Evolutionary conservation across 2,329 filamentous ascomycete species (phyloP), one percentile per base, ranked within the genome.

Genomic region (Pseudogymnoascus sp.): DNA sequence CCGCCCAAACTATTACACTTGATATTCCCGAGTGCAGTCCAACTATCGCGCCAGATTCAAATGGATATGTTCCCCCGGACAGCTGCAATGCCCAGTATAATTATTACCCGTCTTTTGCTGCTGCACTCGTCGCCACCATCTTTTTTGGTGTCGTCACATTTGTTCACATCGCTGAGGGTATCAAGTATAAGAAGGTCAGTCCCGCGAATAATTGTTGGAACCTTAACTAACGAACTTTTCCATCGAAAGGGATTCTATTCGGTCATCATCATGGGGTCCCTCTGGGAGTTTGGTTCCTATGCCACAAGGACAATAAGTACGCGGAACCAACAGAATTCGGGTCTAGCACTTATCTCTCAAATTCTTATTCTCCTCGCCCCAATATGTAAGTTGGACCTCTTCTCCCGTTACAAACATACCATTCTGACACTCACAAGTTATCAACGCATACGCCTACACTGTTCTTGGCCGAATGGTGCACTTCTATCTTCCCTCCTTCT

Each of bases 201-300:
- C 23, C 12, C 30, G n/a, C 11, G 11, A 14, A 6, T 12, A 14
- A 55, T 55, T 33, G n/a, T 19, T 33, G 16, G 9, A 55, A 19
- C 16, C 11, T 33, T 22, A 33, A 12, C 49, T 55, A 33, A 55
- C 28, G 16, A 22, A 33, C 1, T 14, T 61, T 58, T 16, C 62
- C 12, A 11, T 12, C 8, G 3, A 62, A 36, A 70, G 69, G 66
- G 67, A 23, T 77, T 78, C 64, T 75, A 71, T 61, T 78, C 74
- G 75, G 75, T 79, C 3, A 73, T 81, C 8, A 73, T 79, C 42
- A 76, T 80, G 71, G 78, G 75, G 7, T 67, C 68, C 2, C 25
- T 67, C 0, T 80, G 78, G 77, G 78, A 81, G 66, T 67, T 74
- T n/a, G 67, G 69, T 1, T 72, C 73, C 8, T 81, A 73, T 65